Evolutionary conservation across 2,329 filamentous ascomycete genomes (phyloP).

Genomic region (Fusarium protoensiforme): DNA sequence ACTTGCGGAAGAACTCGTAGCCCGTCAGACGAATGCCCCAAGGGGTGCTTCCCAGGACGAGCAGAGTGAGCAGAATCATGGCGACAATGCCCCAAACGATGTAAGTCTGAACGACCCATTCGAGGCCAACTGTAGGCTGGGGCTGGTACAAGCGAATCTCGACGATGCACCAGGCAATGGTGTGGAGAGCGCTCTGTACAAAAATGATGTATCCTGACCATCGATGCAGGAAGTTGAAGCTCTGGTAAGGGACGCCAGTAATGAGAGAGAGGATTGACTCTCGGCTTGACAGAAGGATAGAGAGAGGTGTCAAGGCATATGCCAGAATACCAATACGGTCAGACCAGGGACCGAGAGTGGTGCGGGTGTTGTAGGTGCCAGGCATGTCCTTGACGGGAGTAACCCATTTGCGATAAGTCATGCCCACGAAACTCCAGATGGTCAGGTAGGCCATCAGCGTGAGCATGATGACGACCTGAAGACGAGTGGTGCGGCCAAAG

Average conservation of each 20-base stretch:
- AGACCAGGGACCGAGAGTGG: constrained; percentile 73
- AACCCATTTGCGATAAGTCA: constrained; percentile 75
- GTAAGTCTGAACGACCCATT: constrained; percentile 72
- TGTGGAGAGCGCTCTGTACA: constrained; percentile 74
- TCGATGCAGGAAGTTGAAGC: constrained; percentile 81
- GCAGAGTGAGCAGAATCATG: constrained; percentile 69
- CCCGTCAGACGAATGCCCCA: constrained; percentile 73
- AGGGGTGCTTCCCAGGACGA: constrained; percentile 68
- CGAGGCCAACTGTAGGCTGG: constrained; percentile 68
- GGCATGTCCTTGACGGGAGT: constrained; percentile 71
- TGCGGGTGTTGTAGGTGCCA: constrained; percentile 71
- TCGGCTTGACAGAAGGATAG: constrained; percentile 73
- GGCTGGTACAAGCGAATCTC: constrained; percentile 76
- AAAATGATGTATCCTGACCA: constrained; percentile 82
- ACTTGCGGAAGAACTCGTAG: constrained; percentile 82
- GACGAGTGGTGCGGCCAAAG: constrained; percentile 75
- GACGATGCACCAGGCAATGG: constrained; percentile 76
- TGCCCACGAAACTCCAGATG: constrained; percentile 76
- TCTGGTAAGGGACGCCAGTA: constrained; percentile 80
- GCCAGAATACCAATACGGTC: constrained; percentile 78
- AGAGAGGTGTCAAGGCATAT: constrained; percentile 79
- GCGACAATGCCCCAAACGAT: constrained; percentile 80
- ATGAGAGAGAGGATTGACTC: constrained; percentile 77
- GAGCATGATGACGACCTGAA: constrained; percentile 72
- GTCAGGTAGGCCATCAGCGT: constrained; percentile 70